phyloP scores from a whole-genome alignment of 2,329 filamentous ascomycete genomes.

The Alternaria metachromatica region DNA sequence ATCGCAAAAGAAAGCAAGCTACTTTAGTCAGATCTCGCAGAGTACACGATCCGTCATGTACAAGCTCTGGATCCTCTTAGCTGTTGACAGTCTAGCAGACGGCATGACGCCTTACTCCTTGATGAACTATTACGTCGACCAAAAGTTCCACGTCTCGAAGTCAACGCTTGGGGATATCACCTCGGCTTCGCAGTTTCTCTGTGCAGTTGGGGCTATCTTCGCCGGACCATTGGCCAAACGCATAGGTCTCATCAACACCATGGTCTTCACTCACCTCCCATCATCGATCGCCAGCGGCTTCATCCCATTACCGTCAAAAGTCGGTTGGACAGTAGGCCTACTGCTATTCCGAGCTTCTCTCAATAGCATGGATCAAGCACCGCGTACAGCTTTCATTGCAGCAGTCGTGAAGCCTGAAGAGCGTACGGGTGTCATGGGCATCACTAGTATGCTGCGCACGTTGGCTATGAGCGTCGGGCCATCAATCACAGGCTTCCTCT shows the following conservation, averaged over 20 bases:
- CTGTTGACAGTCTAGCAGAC: conserved; percentile 69
- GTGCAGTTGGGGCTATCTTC: conserved; percentile 62
- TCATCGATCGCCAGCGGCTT: conserved; percentile 63
- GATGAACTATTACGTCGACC: conserved; percentile 48
- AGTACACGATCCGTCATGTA: conserved; percentile 66
- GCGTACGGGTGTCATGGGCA: conserved; percentile 73
- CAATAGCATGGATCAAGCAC: conserved; percentile 74
- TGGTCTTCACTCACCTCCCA: conserved; percentile 60
- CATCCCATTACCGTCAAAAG: conserved; percentile 62
- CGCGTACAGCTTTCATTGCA: conserved; percentile 70
- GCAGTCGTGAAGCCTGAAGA: conserved; percentile 70
- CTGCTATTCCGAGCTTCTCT: conserved; percentile 66
- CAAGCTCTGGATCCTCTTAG: conserved; percentile 69
- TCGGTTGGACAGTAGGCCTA: conserved; percentile 62
- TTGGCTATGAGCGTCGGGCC: conserved; percentile 61
- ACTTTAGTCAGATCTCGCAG: conserved; percentile 62
- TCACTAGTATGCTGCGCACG: conserved; percentile 67
- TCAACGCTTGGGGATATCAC: conserved; percentile 67
- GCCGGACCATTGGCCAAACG: conserved; percentile 64
- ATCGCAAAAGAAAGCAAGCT: conserved; percentile 39
- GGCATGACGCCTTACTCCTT: conserved; percentile 59
- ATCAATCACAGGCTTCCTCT: conserved; percentile 45
- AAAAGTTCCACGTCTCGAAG: conserved; percentile 50
- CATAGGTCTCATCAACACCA: conserved; percentile 67
- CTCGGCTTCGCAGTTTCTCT: conserved; percentile 55